These are phyloP conservation scores for Pseudogymnoascus sp. DNA, from an alignment of 2,329 filamentous ascomycete genomes.

Conservation along the genomic window DNA sequence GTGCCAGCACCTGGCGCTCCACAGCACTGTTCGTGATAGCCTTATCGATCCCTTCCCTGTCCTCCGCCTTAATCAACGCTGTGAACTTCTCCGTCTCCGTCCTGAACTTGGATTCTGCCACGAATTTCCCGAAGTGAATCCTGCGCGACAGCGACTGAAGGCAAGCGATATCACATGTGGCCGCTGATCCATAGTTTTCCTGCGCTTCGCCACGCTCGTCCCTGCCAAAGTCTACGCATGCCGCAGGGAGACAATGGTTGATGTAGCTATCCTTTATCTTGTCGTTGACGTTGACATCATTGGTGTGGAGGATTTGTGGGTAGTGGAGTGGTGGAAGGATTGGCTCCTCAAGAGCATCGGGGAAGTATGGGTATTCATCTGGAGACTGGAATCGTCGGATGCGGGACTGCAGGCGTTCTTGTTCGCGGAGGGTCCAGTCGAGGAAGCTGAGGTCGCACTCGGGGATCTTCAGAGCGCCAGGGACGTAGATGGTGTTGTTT, in stretches of 20 bases:
- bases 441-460: slow-evolving; percentile 69
- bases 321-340: slow-evolving; percentile 86
- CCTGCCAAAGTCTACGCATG: slow-evolving; percentile 71
- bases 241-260: slow-evolving; percentile 70
- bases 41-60: slow-evolving; percentile 73
- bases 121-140: slow-evolving; percentile 98
- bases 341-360: slow-evolving; percentile 66
- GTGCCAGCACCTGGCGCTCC: slow-evolving; percentile 83
- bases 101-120: slow-evolving; percentile 90
- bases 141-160: slow-evolving; percentile 83
- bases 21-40: slow-evolving; percentile 88
- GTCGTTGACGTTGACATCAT: slow-evolving; percentile 84
- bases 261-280: slow-evolving; percentile 83
- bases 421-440: slow-evolving; percentile 87
- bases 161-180: slow-evolving; percentile 82
- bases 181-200: slow-evolving; percentile 92
- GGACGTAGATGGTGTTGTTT: slow-evolving; percentile 78
- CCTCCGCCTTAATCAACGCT: slow-evolving; percentile 69
- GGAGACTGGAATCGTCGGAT: slow-evolving; percentile 93
- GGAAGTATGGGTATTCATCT: slow-evolving; percentile 97
- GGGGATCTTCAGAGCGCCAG: slow-evolving; percentile 74
- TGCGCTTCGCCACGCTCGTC: slow-evolving; percentile 75
- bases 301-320: slow-evolving; percentile 77
- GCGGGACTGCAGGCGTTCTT: slow-evolving; percentile 84
- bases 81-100: slow-evolving; percentile 77